Evolutionary conservation across 352 stramenopile species (phyloP), one percentile per base, ranked within the genome.

Genomic region (Globisporangium abappressorium): DNA sequence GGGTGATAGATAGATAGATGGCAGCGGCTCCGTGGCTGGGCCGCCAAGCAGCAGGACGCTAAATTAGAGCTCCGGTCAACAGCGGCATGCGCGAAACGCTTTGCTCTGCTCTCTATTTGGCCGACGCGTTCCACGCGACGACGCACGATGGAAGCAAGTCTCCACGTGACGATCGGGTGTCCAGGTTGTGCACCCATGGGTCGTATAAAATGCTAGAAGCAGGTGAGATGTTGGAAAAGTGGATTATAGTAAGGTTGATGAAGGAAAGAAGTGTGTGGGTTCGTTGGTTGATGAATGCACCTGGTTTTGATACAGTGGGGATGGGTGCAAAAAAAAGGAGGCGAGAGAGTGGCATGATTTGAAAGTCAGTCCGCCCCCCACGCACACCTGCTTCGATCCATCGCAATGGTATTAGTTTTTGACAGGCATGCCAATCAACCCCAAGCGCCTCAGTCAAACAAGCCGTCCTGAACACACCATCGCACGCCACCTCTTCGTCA

Each of bases 111-210:
- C 49, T 57, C 49, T 57, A 57, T 34, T 28, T 14, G 26, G 12
- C 28, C 14, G 15, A 33, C 14, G 12, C 53, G 28, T 58, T 26
- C 53, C 26, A 38, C 53, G 12, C 14, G 5, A 20, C 53, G 33
- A 20, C 53, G 33, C 22, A 18, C 51, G 11, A 34, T 28, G 51
- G 9, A 57, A 30, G 51, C 24, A 26, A 57, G 53, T 22, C 26
- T 41, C 53, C 53, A 58, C 15, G 53, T 34, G 53, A 58, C 53
- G 53, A 58, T 34, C 53, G 26, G 28, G 26, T 58, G 24, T n/a
- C 18, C 26, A 34, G 51, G 51, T 34, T 33, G 49, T 22, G 12
- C 51, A 57, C 51, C 51, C 51, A 57, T 30, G 24, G 11, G 24
- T 9, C 3, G 15, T 24, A 15, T 28, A 58, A 24, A 14, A 58